Conservation (phyloP, 805 yeast genomes). For the Pichia insulana region DNA sequence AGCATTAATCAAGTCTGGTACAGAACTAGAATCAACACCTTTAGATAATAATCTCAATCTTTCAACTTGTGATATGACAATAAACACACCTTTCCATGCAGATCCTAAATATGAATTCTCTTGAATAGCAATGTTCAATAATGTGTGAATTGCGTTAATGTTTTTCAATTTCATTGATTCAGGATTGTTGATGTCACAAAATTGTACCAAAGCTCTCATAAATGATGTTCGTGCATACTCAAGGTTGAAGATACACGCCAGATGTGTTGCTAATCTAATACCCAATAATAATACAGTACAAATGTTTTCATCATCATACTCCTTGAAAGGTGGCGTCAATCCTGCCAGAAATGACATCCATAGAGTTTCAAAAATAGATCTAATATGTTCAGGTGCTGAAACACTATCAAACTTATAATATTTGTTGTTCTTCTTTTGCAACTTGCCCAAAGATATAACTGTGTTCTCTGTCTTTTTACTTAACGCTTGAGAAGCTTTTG, state of each 20-base stretch:
- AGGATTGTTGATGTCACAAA: conserved; percentile 69
- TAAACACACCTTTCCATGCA: conserved; percentile 80
- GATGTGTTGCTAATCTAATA: conserved; percentile 68
- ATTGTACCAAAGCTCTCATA: conserved; percentile 82
- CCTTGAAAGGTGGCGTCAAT: conserved; percentile 87
- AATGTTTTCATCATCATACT: conserved; percentile 67
- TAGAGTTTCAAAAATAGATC: conserved; percentile 82
- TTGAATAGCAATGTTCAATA: conserved; percentile 66
- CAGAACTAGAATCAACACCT: conserved; percentile 73
- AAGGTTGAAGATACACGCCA: conserved; percentile 75
- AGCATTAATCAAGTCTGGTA: conserved; percentile 81
- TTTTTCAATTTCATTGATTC: conserved; percentile 74
- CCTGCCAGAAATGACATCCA: conserved; percentile 99
- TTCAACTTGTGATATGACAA: conserved; percentile 84
- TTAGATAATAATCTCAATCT: conserved; percentile 79
- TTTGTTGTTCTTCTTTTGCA: conserved; percentile 43
- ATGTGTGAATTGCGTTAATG: conserved; percentile 65
- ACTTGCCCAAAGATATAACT: conserved; percentile 54
- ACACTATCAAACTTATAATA: conserved; percentile 47
- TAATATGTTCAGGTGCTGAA: conserved; percentile 63
- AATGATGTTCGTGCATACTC: conserved; percentile 84
- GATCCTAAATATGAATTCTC: conserved; percentile 69
- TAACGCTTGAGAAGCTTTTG: conserved; percentile 88
- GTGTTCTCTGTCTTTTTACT: conserved; percentile 80
- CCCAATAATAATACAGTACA: conserved; percentile 75